These are phyloP conservation scores for Selaginella moellendorffii DNA, from an alignment of 75 land plant species.

Conservation along the genomic window DNA sequence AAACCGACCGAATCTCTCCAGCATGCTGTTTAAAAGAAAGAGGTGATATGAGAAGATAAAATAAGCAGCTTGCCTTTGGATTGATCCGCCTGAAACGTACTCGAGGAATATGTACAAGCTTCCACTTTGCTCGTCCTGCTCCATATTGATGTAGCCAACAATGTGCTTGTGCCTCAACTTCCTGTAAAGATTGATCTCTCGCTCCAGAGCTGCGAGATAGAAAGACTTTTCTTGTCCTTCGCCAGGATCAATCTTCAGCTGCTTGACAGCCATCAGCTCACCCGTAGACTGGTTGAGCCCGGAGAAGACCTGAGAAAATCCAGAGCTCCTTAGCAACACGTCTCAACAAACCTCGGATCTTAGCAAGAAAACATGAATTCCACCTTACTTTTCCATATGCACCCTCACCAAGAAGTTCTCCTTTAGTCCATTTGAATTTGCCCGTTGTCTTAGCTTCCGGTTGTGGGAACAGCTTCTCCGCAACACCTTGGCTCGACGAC, in stretches of 20 bases:
- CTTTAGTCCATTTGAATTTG: constrained; percentile 19
- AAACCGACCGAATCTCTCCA: constrained; percentile 31
- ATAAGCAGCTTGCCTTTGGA: constrained; percentile 21
- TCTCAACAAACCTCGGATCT: background rate
- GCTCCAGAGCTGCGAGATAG: constrained; percentile 22
- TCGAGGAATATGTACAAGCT: constrained; percentile 29
- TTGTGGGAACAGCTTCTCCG: constrained; percentile 5
- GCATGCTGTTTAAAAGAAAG: constrained; percentile 17
- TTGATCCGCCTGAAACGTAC: constrained; percentile 36
- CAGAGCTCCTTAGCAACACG: background rate
- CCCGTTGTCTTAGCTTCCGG: constrained; percentile 1
- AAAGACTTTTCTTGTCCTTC: constrained; percentile 21
- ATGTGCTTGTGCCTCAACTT: constrained; percentile 31
- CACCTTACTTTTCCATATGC: constrained; percentile 28
- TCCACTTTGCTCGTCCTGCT: constrained; percentile 20
- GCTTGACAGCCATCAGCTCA: constrained; percentile 36
- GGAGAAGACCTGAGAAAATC: constrained; percentile 22
- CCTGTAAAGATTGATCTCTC: constrained; percentile 26
- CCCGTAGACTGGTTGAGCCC: constrained; percentile 32
- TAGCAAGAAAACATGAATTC: background rate
- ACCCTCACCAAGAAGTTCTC: constrained; percentile 34
- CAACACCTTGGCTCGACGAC: background rate
- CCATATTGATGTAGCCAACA: constrained; percentile 38
- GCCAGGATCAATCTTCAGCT: constrained; percentile 17
- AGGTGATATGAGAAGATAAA: background rate